Conservation (phyloP, 2,329 filamentous ascomycete species). For the Leptosphaerulina australis region DNA sequence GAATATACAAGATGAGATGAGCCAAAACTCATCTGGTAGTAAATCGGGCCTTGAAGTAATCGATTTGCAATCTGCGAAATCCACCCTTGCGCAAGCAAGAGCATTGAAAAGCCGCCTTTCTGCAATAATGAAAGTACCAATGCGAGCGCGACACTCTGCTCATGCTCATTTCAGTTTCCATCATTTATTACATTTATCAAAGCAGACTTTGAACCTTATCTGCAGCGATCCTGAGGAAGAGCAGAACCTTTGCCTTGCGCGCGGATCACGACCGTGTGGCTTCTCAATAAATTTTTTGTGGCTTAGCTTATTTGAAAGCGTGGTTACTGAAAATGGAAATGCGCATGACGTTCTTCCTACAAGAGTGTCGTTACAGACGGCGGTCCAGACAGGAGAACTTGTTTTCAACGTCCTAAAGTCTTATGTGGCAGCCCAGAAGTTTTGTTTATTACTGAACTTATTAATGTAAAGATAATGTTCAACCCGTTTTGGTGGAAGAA, state of each 20-base stretch:
- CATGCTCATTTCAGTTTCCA: constrained; percentile 7
- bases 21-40: too few relatives aligned
- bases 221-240: background rate
- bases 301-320: too few relatives aligned
- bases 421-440: too few relatives aligned
- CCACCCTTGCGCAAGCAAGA: background rate
- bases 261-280: constrained; percentile 20
- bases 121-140: background rate
- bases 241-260: constrained; percentile 21
- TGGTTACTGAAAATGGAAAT: too few relatives aligned
- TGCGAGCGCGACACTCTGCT: background rate
- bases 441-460: too few relatives aligned
- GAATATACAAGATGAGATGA: too few relatives aligned
- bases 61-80: background rate
- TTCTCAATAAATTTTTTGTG: constrained; percentile 25
- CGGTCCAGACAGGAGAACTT: too few relatives aligned
- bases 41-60: background rate
- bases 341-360: too few relatives aligned
- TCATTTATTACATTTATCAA: constrained; percentile 18
- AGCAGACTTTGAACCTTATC: constrained; percentile 12
- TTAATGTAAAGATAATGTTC: too few relatives aligned
- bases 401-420: too few relatives aligned
- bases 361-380: too few relatives aligned
- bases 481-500: too few relatives aligned
- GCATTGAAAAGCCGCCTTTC: background rate